A percentile compares a stretch with the other conserved stretches of the same genome.
Evolutionary conservation across 805 yeast species (phyloP).

Genomic region (Hemisphaericaspora nanyangensis): DNA sequence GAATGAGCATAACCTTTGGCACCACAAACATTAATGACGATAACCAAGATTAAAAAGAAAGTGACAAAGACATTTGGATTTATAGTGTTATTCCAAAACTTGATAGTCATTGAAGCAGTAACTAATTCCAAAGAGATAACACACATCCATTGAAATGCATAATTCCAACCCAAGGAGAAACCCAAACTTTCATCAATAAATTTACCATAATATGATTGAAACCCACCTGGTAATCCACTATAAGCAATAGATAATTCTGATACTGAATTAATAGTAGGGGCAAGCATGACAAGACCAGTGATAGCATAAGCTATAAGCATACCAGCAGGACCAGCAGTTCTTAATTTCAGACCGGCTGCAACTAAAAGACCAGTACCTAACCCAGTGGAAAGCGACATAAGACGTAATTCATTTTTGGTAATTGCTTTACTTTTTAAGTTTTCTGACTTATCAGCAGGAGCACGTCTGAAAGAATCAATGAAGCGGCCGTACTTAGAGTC

Average conservation of each 20-base stretch:
- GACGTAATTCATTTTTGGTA: conserved; percentile 23
- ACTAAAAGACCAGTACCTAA: conserved; percentile 43
- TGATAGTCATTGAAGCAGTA: conserved; percentile 58
- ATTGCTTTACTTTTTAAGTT: conserved; percentile 12
- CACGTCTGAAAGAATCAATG: conserved; percentile 23
- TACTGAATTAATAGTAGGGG: conserved; percentile 35
- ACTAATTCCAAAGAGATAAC: conserved; percentile 63
- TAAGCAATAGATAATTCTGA: conserved; percentile 56
- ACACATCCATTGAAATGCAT: conserved; percentile 59
- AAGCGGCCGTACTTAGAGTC: not conserved
- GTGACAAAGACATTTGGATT: conserved; percentile 56
- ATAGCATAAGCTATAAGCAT: conserved; percentile 31
- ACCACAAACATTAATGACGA: conserved; percentile 43
- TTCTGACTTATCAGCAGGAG: conserved; percentile 14
- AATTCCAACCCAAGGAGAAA: conserved; percentile 38
- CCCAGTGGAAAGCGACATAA: conserved; percentile 33
- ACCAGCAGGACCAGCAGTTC: conserved; percentile 36
- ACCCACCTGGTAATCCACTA: conserved; percentile 56
- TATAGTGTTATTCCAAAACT: conserved; percentile 48
- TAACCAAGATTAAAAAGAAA: conserved; percentile 45
- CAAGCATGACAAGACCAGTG: conserved; percentile 27
- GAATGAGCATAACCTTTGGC: conserved; percentile 45
- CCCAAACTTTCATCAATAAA: conserved; percentile 35
- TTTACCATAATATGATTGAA: conserved; percentile 50
- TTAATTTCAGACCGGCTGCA: conserved; percentile 34